phyloP scores from a whole-genome alignment of 2,329 filamentous ascomycete species.

The Myriosclerotinia curreyana region DNA sequence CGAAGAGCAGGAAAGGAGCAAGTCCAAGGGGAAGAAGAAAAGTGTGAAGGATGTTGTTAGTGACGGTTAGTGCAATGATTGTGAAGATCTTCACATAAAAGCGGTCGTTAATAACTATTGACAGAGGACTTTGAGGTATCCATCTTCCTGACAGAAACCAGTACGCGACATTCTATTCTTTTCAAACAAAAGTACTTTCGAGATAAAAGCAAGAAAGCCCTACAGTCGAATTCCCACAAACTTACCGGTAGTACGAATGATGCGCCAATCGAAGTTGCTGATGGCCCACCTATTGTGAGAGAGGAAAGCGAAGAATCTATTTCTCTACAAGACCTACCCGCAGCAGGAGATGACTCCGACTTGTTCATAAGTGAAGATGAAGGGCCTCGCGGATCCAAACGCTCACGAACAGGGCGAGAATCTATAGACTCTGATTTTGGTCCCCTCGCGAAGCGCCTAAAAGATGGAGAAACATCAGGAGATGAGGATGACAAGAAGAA shows the following conservation, averaged over 20 bases:
- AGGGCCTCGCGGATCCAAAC: conserved; percentile 34
- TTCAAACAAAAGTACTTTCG: conserved; percentile 79
- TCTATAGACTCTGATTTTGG: conserved; percentile 32
- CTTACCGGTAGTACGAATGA: conserved; percentile 56
- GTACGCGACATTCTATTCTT: conserved; percentile 79
- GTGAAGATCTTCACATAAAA: background rate
- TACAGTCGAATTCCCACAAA: conserved; percentile 57
- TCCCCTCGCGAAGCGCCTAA: conserved; percentile 46
- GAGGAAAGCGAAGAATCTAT: conserved; percentile 34
- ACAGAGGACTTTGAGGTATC: conserved; percentile 93
- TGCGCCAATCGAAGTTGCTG: conserved; percentile 44
- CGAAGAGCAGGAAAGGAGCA: conserved; percentile 74
- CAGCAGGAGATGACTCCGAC: conserved; percentile 29
- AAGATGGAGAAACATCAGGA: conserved; percentile 40
- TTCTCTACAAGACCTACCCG: conserved; percentile 34
- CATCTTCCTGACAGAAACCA: conserved; percentile 86
- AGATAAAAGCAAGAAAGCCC: conserved; percentile 48
- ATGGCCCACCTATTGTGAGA: conserved; percentile 30
- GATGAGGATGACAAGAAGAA: conserved; percentile 81
- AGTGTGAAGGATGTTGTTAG: conserved; percentile 85
- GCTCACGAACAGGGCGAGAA: conserved; percentile 36
- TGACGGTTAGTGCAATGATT: conserved; percentile 54
- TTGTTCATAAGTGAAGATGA: conserved; percentile 41
- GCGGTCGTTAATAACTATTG: conserved; percentile 25
- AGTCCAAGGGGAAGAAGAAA: conserved; percentile 51